phyloP scores from a whole-genome alignment of 257 asterid genomes.

The Eucommia ulmoides region DNA sequence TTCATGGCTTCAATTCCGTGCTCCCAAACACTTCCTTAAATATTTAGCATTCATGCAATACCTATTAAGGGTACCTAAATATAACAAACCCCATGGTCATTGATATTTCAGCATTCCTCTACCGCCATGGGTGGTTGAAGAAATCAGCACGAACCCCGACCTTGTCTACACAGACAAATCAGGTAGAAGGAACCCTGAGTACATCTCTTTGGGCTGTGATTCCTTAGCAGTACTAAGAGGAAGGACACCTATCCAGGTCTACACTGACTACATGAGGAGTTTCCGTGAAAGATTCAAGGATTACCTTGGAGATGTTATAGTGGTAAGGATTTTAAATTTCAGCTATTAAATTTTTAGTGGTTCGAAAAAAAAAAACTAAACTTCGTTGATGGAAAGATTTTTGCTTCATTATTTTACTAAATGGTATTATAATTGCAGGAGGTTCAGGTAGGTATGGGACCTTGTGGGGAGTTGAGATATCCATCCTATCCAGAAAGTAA shows the following conservation, averaged over 20 bases:
- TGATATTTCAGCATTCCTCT: not conserved
- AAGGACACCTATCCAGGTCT: conserved; percentile 1
- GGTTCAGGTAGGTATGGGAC: conserved; percentile 1
- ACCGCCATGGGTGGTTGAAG: conserved; percentile 4
- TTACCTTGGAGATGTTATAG: not conserved
- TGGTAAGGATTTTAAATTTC: not conserved
- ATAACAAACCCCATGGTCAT: not conserved
- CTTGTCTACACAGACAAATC: not conserved
- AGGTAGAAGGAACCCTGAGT: not conserved
- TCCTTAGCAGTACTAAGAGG: conserved; percentile 1
- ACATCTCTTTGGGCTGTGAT: conserved; percentile 3
- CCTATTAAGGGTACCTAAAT: not conserved
- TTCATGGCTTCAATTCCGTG: too few relatives aligned
- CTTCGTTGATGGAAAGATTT: not conserved
- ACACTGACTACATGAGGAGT: conserved; percentile 2
- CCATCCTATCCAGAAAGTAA: conserved; percentile 3
- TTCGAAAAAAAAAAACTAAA: not conserved
- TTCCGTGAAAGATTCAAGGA: conserved; percentile 1
- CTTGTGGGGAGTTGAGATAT: conserved; percentile 4
- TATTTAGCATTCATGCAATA: too few relatives aligned
- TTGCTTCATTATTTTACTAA: not conserved
- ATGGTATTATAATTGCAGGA: not conserved
- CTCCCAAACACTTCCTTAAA: not conserved
- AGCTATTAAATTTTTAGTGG: too few relatives aligned
- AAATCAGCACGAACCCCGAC: conserved; percentile 3